Base-by-base conservation (phyloP, 2,329 filamentous ascomycete species). In the Epichloe typhina region DNA sequence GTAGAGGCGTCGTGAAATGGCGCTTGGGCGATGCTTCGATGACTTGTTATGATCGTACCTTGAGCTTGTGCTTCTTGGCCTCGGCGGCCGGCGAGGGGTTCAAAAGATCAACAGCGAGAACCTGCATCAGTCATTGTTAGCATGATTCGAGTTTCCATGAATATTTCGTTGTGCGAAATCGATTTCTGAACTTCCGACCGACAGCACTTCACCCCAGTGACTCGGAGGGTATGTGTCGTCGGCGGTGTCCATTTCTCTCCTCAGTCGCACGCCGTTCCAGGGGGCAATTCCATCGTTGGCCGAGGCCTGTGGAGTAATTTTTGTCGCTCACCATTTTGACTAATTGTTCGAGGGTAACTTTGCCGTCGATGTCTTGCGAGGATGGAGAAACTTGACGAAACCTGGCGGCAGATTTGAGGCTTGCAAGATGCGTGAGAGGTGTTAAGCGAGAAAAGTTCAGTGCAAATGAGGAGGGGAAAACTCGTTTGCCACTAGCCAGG, bases 61-160 rank as follows among this genome's bases (percentile, higher is more conserved):
- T 98, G 74, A 98, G 88, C 88, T 98, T 98, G 88, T 98, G 93
- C 87, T 97, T 97, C 80, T 89, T 88, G 70, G 89, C 89, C 86
- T 98, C 93, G 74, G 91, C 84, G 76, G 88, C 88, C 76, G 91
- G 86, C 72, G 86, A 87, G 71, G 93, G 93, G 88, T 98, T 97
- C 77, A 98, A 86, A 69, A 98, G 90, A 83, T 98, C 93, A 82
- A 97, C 88, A 75, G 93, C 93, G 86, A 98, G 89, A 95, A 97
- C 91, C 93, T 97, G 71, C 62, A 56, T 45, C 47, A 54, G 56
- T 56, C 61, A 62, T 59, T 54, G 70, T 82, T 70, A 82, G 77
- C 72, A 70, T 65, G 50, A 50, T 45, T 51, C 33, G 19, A 44
- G 42, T 50, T 50, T 38, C 55, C 36, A 40, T 23, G 5, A 17